Evolutionary conservation across 2,329 filamentous ascomycete species (phyloP).

Genomic region (Pseudocercospora fijiensis): DNA sequence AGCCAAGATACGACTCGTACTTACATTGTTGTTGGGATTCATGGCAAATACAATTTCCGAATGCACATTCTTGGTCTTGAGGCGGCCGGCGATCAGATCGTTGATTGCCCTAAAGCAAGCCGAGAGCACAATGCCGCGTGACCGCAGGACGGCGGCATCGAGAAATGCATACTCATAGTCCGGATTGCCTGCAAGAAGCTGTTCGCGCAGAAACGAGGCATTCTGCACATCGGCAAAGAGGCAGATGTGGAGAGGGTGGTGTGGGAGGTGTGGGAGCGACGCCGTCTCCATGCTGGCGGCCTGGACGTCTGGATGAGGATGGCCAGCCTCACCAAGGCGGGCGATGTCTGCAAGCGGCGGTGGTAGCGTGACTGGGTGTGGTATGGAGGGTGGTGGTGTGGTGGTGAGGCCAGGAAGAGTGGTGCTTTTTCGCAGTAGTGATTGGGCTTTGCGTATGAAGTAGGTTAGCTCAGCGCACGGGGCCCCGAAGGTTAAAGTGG

Average conservation of each 20-base stretch:
- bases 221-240: slow-evolving; percentile 78
- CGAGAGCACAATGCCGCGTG: slow-evolving; percentile 69
- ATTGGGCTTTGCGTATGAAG: slow-evolving; percentile 1
- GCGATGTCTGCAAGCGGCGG: background rate
- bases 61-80: slow-evolving; percentile 82
- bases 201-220: slow-evolving; percentile 71
- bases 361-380: background rate
- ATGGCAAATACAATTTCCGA: slow-evolving; percentile 82
- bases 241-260: slow-evolving; percentile 67
- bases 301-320: background rate
- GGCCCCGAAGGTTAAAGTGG: background rate
- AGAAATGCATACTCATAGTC: slow-evolving; percentile 93
- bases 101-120: slow-evolving; percentile 77
- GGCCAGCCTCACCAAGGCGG: slow-evolving; percentile 2
- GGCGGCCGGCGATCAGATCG: slow-evolving; percentile 57
- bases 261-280: slow-evolving; percentile 71
- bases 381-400: background rate
- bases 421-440: background rate
- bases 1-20: slow-evolving; percentile 24
- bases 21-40: slow-evolving; percentile 78
- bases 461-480: background rate
- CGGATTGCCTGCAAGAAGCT: slow-evolving; percentile 79
- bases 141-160: slow-evolving; percentile 75
- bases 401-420: background rate
- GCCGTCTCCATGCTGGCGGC: slow-evolving; percentile 59